These are phyloP conservation scores for Moricandia moricandioides DNA, from an alignment of 345 rosid genomes.

Conservation along the genomic window DNA sequence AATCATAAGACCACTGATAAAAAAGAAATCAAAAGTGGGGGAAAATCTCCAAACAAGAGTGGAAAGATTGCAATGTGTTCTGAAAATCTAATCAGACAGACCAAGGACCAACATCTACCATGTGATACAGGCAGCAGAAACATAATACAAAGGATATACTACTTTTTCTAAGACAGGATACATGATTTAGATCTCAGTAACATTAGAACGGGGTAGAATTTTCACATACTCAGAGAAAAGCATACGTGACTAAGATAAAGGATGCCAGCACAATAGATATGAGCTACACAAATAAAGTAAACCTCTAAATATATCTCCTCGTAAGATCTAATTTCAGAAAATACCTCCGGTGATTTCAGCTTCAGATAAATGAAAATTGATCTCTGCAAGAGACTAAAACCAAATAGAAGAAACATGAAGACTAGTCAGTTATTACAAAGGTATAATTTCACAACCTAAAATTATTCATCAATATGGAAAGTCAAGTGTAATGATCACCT, in stretches of 20 bases:
- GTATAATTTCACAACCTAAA: background rate
- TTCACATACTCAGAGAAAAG: constrained; percentile 12
- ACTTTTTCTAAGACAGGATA: background rate
- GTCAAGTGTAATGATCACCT: constrained; percentile 49
- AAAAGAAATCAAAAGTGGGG: background rate
- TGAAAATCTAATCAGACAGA: constrained; percentile 9
- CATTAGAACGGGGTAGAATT: background rate
- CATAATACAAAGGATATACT: constrained; percentile 5
- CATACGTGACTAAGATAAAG: background rate
- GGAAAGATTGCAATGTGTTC: constrained; percentile 7
- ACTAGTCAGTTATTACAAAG: background rate
- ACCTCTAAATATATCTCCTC: constrained; percentile 9
- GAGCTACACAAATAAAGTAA: constrained; percentile 1
- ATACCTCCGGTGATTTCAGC: constrained; percentile 86
- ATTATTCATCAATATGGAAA: background rate
- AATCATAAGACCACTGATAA: background rate
- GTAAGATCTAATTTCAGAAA: constrained; percentile 6
- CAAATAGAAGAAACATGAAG: constrained; percentile 30
- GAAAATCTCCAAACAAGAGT: background rate
- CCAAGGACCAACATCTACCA: constrained; percentile 1
- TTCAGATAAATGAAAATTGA: constrained; percentile 71
- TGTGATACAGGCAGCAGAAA: background rate
- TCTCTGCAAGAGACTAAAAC: constrained; percentile 87
- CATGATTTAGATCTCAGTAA: background rate
- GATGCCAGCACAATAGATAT: constrained; percentile 6